These are phyloP conservation scores for Eragrostis curvula DNA, from an alignment of 176 grass and related monocot species.

Conservation along the genomic window DNA sequence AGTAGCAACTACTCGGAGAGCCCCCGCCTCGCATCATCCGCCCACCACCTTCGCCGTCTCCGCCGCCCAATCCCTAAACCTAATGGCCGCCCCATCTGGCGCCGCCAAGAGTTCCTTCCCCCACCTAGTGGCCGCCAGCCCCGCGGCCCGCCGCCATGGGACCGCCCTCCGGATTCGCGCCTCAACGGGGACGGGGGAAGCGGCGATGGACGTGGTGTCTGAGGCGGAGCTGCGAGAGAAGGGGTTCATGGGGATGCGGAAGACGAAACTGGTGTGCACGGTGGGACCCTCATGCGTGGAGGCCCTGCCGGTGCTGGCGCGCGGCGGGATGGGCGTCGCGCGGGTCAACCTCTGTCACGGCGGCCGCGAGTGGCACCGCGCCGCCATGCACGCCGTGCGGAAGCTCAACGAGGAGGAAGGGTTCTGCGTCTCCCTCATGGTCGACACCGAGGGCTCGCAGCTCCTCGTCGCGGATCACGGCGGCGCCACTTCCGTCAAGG, in stretches of 20 bases:
- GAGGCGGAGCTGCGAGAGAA: constrained; percentile 76
- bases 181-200: not conserved
- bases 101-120: not conserved
- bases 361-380: constrained; percentile 61
- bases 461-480: constrained; percentile 67
- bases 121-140: not conserved
- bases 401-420: constrained; percentile 67
- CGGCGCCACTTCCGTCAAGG: constrained; percentile 53
- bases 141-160: not conserved
- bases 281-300: constrained; percentile 59
- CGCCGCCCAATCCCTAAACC: not conserved
- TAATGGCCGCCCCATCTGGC: constrained; percentile 25
- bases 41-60: constrained; percentile 1
- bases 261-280: constrained; percentile 79
- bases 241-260: constrained; percentile 70
- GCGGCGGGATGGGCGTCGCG: constrained; percentile 69
- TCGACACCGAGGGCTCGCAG: constrained; percentile 75
- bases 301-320: constrained; percentile 59
- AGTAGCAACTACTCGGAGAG: too few relatives aligned
- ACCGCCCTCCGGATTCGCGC: constrained; percentile 22
- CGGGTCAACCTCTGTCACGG: constrained; percentile 79
- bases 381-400: constrained; percentile 51
- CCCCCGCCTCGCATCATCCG: constrained; percentile 44
- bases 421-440: constrained; percentile 73
- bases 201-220: constrained; percentile 59